phyloP scores from a whole-genome alignment of 2,329 filamentous ascomycete genomes.

The Chaetomium strumarium region DNA sequence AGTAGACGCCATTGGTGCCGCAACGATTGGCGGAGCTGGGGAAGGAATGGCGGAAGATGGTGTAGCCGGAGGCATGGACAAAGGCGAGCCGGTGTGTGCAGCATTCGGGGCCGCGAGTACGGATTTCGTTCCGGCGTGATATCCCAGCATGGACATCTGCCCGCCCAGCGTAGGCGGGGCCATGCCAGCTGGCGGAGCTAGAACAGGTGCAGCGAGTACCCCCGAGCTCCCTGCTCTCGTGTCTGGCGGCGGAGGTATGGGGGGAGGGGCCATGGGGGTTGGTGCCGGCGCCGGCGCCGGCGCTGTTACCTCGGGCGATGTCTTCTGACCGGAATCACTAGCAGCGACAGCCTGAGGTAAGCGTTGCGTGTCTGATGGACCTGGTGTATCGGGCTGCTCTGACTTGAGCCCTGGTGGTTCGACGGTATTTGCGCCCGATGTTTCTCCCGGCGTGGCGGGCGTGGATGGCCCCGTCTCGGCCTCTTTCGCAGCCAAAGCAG shows the following conservation, averaged over 20 bases:
- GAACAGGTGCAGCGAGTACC: conserved; percentile 26
- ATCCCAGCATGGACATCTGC: conserved; percentile 26
- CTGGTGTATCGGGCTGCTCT: conserved; percentile 9
- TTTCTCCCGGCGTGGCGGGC: conserved; percentile 8
- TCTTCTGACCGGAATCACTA: conserved; percentile 5
- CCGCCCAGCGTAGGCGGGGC: conserved; percentile 22
- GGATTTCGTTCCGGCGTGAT: conserved; percentile 21
- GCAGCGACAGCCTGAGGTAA: neutral
- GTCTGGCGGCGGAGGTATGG: conserved; percentile 21
- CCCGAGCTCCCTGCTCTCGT: conserved; percentile 16
- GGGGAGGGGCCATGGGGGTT: conserved; percentile 21
- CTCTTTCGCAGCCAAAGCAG: conserved; percentile 32
- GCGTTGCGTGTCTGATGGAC: conserved; percentile 14
- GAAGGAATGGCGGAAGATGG: neutral
- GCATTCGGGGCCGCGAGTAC: conserved; percentile 27
- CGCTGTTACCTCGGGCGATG: conserved; percentile 14
- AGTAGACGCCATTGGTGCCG: neutral
- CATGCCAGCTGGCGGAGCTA: conserved; percentile 26
- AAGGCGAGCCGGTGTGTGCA: conserved; percentile 22
- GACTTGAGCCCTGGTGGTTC: conserved; percentile 10
- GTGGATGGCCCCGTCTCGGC: conserved; percentile 10
- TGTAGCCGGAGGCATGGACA: conserved; percentile 20
- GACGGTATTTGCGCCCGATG: conserved; percentile 15
- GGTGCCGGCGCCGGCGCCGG: conserved; percentile 17
- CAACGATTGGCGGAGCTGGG: neutral